Evolutionary conservation across 345 rosid species (phyloP), one percentile per base, ranked within the genome.

Genomic region (Populus euphratica): DNA sequence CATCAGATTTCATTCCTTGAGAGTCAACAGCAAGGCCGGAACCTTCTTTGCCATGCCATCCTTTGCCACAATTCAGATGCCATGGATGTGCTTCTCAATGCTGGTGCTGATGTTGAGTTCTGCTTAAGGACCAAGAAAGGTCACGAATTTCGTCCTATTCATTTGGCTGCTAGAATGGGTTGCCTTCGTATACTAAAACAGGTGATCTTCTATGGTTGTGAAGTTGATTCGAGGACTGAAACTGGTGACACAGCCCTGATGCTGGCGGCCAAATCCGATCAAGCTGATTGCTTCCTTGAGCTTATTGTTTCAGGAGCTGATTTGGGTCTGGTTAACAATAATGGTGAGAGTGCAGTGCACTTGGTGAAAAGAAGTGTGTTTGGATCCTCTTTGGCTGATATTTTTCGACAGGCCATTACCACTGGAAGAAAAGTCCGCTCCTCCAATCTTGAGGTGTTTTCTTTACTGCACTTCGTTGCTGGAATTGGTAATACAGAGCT

Each of bases 51-150:
- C 69, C 83, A 82, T 72, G 83, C 87, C 33, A 85, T 85, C 61
- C 85, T 85, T 74, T 85, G 87, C 70, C 85, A 72, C 41, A 85
- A 85, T 77, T 73, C 67, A n/a, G 85, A 77, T 39, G 87, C 83
- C 0, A 81, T 79, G 5, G 31, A 29, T 23, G 75, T 79, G 80
- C 74, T 85, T 16, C 75, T 82, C 65, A 68, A 69, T 38, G 76
- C 78, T 2, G 84, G 84, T 7, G 85, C 85, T 11, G 78, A 82
- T 6, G 44, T 80, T 0, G 85, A 80, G 50, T 80, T 72, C 56
- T 78, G 74, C 11, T 59, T 77, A n/a, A 85, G 75, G 69, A 82
- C 80, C 2, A 77, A 73, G 73, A 85, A 80, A 76, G 85, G 83
- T 23, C 81, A 74, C 8, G 71, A 82, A 66, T 82, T 83, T 62